phyloP scores from a whole-genome alignment of 1,284 basidiomycete genomes.

The Marasmius tenuissimus region DNA sequence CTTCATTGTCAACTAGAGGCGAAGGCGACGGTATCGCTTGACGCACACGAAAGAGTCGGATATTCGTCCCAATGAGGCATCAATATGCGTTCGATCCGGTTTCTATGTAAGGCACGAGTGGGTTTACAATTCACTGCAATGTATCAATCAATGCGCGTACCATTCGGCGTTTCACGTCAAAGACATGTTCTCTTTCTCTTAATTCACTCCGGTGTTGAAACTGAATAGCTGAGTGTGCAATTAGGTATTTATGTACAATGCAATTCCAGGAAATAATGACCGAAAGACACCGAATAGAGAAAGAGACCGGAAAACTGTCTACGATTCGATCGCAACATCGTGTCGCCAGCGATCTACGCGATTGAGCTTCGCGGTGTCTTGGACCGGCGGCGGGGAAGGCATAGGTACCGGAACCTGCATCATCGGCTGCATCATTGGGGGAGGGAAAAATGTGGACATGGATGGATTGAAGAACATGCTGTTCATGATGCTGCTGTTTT shows the following conservation, averaged over 20 bases:
- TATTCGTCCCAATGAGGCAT: too few species aligned
- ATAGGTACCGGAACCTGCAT: constrained; percentile 53
- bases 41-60: too few species aligned
- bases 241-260: not conserved
- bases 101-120: too few species aligned
- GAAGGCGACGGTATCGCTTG: too few species aligned
- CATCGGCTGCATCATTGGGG: constrained; percentile 49
- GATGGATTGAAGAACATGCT: constrained; percentile 70
- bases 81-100: too few species aligned
- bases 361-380: constrained; percentile 64
- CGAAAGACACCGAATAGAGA: not conserved
- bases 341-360: constrained; percentile 78
- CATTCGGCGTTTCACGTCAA: too few species aligned
- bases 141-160: too few species aligned
- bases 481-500: constrained; percentile 65
- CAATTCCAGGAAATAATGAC: not conserved
- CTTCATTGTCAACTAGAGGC: too few species aligned
- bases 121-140: too few species aligned
- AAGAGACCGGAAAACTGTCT: constrained; percentile 21
- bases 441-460: constrained; percentile 68
- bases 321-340: constrained; percentile 68
- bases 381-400: constrained; percentile 60
- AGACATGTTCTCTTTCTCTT: too few species aligned
- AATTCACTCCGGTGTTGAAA: too few species aligned
- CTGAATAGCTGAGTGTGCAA: too few species aligned